A percentile compares a stretch with the other conserved stretches of the same genome.
Evolutionary conservation across 2,329 filamentous ascomycete species (phyloP).

Genomic region (Cryphonectria parasitica): DNA sequence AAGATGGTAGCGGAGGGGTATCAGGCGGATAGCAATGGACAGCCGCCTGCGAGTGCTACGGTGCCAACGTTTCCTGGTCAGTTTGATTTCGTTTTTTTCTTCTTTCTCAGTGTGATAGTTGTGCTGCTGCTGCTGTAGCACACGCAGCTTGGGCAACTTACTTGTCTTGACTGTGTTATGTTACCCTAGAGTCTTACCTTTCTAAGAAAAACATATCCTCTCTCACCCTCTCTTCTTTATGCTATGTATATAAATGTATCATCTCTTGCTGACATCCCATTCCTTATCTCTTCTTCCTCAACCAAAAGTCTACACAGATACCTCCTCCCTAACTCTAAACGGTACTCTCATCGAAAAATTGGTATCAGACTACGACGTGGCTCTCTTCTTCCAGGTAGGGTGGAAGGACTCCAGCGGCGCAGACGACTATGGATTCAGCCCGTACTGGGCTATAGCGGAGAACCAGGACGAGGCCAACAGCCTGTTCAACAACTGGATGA

Average conservation of each 20-base stretch:
- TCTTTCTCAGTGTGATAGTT: no score
- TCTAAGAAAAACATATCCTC: not conserved
- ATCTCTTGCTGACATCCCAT: not conserved
- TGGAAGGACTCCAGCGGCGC: conserved; percentile 6
- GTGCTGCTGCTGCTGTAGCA: not conserved
- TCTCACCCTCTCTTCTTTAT: not conserved
- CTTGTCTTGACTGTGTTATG: no score
- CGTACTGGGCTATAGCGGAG: not conserved
- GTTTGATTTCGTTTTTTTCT: not conserved
- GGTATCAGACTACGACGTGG: not conserved
- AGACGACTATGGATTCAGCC: not conserved
- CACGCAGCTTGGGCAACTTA: not conserved
- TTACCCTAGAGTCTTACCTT: not conserved
- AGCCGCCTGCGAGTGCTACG: not conserved
- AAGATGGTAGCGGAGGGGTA: not conserved
- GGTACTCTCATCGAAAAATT: not conserved
- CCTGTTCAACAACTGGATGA: not conserved
- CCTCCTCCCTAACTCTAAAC: not conserved
- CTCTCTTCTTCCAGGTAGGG: conserved; percentile 5
- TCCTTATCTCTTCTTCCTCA: not conserved
- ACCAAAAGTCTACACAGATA: not conserved
- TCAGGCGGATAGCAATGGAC: not conserved
- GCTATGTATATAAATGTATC: not conserved
- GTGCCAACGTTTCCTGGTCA: not conserved
- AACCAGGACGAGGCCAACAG: not conserved